A percentile compares a stretch with the other conserved stretches of the same genome.
phyloP scores from a whole-genome alignment of 1,139 yeast species.

The Kluyveromyces sp. region DNA sequence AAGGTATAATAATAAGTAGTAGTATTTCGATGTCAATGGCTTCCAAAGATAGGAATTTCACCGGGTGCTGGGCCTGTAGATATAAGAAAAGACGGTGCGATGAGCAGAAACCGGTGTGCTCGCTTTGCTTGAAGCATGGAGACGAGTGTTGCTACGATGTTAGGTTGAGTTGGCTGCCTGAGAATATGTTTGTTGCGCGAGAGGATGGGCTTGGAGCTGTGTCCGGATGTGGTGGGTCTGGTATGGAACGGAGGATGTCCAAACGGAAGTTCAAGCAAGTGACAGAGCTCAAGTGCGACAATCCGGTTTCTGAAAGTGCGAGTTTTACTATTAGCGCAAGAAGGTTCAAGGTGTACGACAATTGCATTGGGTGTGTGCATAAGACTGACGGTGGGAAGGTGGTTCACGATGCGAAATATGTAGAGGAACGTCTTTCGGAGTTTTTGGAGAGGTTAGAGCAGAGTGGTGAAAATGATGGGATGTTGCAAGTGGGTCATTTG shows the following conservation, averaged over 20 bases:
- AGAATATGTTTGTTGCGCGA: conserved; percentile 14
- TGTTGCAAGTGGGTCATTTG: conserved; percentile 4
- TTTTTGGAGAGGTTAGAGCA: conserved; percentile 16
- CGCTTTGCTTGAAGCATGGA: conserved; percentile 19
- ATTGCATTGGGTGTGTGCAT: conserved; percentile 19
- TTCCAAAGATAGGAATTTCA: conserved; percentile 21
- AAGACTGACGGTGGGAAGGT: conserved; percentile 9
- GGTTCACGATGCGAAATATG: conserved; percentile 16
- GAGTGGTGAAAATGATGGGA: not conserved
- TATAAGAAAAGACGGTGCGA: conserved; percentile 26
- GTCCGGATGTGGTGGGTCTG: not conserved
- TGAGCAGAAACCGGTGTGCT: conserved; percentile 20
- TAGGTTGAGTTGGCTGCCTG: conserved; percentile 23
- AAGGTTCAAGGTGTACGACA: conserved; percentile 25
- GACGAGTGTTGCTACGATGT: conserved; percentile 24
- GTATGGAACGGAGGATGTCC: conserved; percentile 4
- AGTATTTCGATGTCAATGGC: not conserved
- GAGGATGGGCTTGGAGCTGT: conserved; percentile 3
- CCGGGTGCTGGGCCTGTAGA: conserved; percentile 30
- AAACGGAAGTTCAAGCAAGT: conserved; percentile 6
- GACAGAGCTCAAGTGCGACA: conserved; percentile 8
- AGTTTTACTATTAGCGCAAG: conserved; percentile 25
- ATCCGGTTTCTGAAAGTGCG: conserved; percentile 1
- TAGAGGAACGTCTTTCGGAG: conserved; percentile 16
- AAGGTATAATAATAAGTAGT: not conserved